Base-by-base conservation (phyloP, 371 early-diverging fungal species). In the Apophysomyces variabilis region DNA sequence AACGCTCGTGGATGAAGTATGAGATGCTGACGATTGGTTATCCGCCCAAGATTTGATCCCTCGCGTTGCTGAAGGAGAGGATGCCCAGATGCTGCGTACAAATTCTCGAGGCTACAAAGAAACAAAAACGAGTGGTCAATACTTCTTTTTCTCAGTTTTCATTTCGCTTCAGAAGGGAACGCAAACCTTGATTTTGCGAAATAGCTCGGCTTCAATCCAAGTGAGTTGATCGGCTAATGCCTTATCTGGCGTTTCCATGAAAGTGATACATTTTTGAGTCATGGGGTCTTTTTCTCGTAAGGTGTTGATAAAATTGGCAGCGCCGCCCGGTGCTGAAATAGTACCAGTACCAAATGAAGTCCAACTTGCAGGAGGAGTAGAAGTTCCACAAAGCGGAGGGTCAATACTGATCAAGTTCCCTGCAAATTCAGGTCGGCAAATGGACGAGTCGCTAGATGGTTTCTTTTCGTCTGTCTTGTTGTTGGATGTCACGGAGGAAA, bases 201-300 rank as follows among this genome's bases (percentile, higher is more conserved):
- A 87, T 32, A 84, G 72, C 18, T 73, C 72, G n/a, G 78, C 75
- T 64, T 89, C 91, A 35, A 89, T 80, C 75, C 87, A 80, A 1
- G 89, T 88, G 61, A 91, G 68, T 58, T 91, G 91, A 21, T 85
- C 82, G 0, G 91, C 90, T 41, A 90, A 69, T 8, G 73, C 79
- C 46, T 64, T 65, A 18, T 82, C 78, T 11, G 81, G 61, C 12
- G 76, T 61, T 1, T 79, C 79, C 66, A 80, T 76, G 18, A 87
- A 80, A 2, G 71, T 45, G 39, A 70, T 74, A 43, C 66, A 70
- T 43, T 65, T 63, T 13, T 65, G 47, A n/a, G 61, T 64, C 11
- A 66, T 47, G 21, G 63, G 63, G 46, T 78, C 79, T 64, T 77
- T 77, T 47, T 80, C 78, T 7, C 67, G 43, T 39, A 79, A 69